phyloP scores from a whole-genome alignment of 2,329 filamentous ascomycete genomes.

The Fusarium sp. region DNA sequence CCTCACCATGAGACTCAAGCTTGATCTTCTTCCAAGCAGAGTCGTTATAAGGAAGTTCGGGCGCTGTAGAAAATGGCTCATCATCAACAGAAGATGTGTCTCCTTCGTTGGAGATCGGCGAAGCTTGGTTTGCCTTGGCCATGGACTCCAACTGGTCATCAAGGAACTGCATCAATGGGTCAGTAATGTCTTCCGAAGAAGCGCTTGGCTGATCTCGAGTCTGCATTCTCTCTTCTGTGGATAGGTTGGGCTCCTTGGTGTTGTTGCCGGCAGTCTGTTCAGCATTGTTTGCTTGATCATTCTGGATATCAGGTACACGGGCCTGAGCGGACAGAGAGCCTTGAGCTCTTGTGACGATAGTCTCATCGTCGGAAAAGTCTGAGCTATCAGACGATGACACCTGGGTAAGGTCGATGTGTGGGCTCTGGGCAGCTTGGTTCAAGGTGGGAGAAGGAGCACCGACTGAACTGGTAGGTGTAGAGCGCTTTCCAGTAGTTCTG shows the following conservation, averaged over 20 bases:
- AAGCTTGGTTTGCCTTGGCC: not conserved
- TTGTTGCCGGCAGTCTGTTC: not conserved
- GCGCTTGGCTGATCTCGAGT: not conserved
- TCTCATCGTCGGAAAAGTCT: slow-evolving; percentile 24
- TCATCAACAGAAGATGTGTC: not conserved
- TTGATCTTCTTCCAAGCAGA: slow-evolving; percentile 3
- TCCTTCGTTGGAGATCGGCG: not conserved
- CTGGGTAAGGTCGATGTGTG: slow-evolving; percentile 24
- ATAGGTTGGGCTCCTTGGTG: not conserved
- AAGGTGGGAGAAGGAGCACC: not conserved
- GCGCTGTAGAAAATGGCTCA: slow-evolving; percentile 8
- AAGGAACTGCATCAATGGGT: not conserved
- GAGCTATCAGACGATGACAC: slow-evolving; percentile 18
- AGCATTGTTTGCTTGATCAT: not conserved
- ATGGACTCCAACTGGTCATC: not conserved
- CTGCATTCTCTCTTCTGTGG: not conserved
- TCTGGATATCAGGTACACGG: not conserved
- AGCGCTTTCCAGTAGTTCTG: not conserved
- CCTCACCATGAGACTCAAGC: slow-evolving; percentile 9
- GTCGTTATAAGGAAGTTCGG: slow-evolving; percentile 4
- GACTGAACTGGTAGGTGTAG: not conserved
- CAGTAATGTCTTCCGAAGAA: slow-evolving; percentile 2
- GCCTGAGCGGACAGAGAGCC: not conserved
- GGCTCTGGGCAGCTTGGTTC: not conserved
- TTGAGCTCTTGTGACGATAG: not conserved